Evolutionary conservation across 2,329 filamentous ascomycete genomes (phyloP).

Genomic region (Cercospora sojina): DNA sequence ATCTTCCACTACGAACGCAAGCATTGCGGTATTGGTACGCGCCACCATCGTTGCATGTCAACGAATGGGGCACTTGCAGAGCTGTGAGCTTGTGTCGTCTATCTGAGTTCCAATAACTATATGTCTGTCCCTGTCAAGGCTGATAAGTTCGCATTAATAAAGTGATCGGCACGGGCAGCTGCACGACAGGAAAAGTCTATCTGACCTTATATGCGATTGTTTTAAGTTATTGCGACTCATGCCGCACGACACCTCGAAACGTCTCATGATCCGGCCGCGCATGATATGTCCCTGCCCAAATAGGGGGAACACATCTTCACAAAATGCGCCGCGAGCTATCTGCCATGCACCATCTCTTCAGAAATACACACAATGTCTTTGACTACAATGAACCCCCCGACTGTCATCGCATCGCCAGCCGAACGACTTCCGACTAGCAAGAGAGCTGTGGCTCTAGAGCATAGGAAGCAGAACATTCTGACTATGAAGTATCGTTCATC

Average conservation of each 20-base stretch:
- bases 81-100: background rate
- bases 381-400: background rate
- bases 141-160: background rate
- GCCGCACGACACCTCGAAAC: background rate
- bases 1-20: background rate
- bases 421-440: background rate
- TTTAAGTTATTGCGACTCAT: background rate
- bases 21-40: background rate
- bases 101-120: background rate
- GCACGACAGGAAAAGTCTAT: slow-evolving; percentile 2
- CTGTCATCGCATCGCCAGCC: background rate
- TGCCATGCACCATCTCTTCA: background rate
- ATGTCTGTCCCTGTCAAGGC: background rate
- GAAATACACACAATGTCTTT: background rate
- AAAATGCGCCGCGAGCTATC: background rate
- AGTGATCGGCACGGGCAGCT: background rate
- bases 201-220: background rate
- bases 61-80: background rate
- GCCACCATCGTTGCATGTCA: background rate
- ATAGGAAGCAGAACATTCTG: slow-evolving; percentile 9
- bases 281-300: slow-evolving; percentile 1
- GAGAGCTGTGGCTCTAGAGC: slow-evolving; percentile 9
- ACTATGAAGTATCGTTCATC: slow-evolving; percentile 8
- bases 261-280: background rate
- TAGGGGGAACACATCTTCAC: background rate